Evolutionary conservation across 805 yeast genomes (phyloP), one percentile per base, ranked within the genome.

Genomic region (Blastobotrys robertii): DNA sequence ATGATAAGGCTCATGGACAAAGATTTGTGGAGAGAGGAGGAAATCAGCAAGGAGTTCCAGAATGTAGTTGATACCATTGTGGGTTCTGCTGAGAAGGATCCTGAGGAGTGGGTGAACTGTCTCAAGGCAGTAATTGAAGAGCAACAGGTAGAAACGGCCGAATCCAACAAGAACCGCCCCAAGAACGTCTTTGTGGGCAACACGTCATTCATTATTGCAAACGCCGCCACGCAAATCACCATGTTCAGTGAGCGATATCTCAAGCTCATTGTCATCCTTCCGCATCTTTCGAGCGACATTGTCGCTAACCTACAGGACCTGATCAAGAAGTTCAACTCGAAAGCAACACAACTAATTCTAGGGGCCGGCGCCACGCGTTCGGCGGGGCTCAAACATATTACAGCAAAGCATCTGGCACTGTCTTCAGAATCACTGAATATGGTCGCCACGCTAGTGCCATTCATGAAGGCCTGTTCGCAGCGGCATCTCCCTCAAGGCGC

Each of bases 21-120:
- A 38, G 97, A 88, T 50, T 65, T 65, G 15, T 90, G 97, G 97
- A 76, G 74, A 45, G 94, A 88, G 42, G 74, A 72, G 13, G 73
- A 74, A n/a, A 73, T 79, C 8, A 56, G 74, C 0, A 56, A 63
- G 1, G 56, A 57, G 1, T 58, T 77, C 1, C 88, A 82, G 53
- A 51, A 43, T 3, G 54, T 62, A 10, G 72, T 77, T 3, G 75
- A 76, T 51, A 69, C 69, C 34, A 69, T 82, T 9, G 66, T 73
- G 1, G 66, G 68, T 10, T 60, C 75, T n/a, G 65, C 68, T 1
- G 64, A 65, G 16, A 54, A 67, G 8, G 78, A 73, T 44, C 74
- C 75, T 1, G 52, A 61, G 0, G 56, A 49, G 8, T 81, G 86
- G 85, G 56, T 64, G 2, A 60, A 62, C 7, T 62, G 41, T 48